Evolutionary conservation across 352 stramenopile genomes (phyloP).

Genomic region (Globisporangium carolinianum): DNA sequence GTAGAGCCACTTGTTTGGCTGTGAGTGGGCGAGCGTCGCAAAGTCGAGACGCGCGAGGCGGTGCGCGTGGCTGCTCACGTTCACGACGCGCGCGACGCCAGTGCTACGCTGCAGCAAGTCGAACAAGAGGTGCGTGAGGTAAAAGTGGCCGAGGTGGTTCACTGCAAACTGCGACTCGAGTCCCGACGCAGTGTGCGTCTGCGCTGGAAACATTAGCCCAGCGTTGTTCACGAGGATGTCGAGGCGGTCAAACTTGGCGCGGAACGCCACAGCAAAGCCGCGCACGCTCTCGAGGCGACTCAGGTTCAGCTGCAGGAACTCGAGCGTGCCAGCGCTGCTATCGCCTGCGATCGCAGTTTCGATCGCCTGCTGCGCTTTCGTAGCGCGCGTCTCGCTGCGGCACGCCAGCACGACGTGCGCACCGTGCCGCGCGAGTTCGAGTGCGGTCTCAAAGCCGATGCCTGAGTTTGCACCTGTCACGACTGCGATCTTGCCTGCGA

Average conservation of each 20-base stretch:
- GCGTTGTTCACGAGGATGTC: conserved; percentile 32
- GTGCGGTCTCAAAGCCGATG: conserved; percentile 70
- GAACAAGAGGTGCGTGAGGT: conserved; percentile 35
- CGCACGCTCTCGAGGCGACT: conserved; percentile 14
- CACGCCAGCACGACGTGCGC: conserved; percentile 74
- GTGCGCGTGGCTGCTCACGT: conserved; percentile 28
- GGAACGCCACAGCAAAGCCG: conserved; percentile 15
- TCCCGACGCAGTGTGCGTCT: conserved; percentile 12
- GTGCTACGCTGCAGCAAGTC: conserved; percentile 20
- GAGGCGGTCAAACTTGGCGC: conserved; percentile 13
- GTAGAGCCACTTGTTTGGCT: conserved; percentile 10
- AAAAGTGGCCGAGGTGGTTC: conserved; percentile 48
- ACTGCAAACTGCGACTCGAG: conserved; percentile 39
- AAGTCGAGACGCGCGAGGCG: conserved; percentile 16
- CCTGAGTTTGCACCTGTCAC: conserved; percentile 81
- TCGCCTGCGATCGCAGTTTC: not conserved
- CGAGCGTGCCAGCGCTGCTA: conserved; percentile 1
- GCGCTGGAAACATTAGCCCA: conserved; percentile 16
- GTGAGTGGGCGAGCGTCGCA: conserved; percentile 8
- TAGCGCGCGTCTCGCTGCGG: conserved; percentile 29
- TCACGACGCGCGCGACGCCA: conserved; percentile 22
- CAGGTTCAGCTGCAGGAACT: conserved; percentile 23
- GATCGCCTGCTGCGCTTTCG: not conserved
- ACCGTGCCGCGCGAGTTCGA: conserved; percentile 39
- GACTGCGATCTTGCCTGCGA: conserved; percentile 49